Base-by-base conservation (phyloP, 2,329 filamentous ascomycete genomes). In the Fusarium tupiense region DNA sequence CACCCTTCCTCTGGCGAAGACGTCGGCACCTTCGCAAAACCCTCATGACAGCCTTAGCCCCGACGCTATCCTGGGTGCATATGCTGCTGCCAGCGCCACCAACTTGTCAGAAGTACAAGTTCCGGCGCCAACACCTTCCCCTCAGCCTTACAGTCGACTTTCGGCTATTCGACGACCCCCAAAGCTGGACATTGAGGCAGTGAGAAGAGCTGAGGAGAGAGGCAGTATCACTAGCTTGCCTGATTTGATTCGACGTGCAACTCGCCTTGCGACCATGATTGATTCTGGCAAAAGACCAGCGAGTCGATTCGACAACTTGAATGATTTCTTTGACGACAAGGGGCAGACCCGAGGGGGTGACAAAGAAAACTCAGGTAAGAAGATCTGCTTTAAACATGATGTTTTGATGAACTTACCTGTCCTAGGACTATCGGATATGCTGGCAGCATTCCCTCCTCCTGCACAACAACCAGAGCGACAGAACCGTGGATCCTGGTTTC, bases 181-280 rank as follows among this genome's bases (percentile, higher is more conserved):
- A 8, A 90, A 89, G 41, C 85, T 98, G 8, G 91, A 98, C 79
- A 92, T 98, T 31, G 92, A 95, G 79, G 93, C 93, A 8, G 93
- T 97, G 8, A 89, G 91, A 73, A 91, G 92, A 59, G 93, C 94
- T 22, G 94, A 98, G 82, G 90, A 92, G 3, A 90, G 96, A 78
- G 95, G 94, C 8, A 98, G 95, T 80, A 86, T 98, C 72, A 98
- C 96, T 4, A 98, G 95, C 82, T 85, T 99, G 67, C 93, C 95
- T 1, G 96, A 98, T 81, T 85, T 99, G 69, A 98, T 99, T 75
- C 89, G 91, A 78, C 90, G 96, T 76, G 96, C 96, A 17, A 98
- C 96, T 2, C 91, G 91, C 74, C 85, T 98, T 43, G 96, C 95
- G 22, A 90, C 94, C 0, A 95, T 97, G 83, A 91, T 99, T 67